Evolutionary conservation across 148 eudicot genomes (phyloP), one percentile per base, ranked within the genome.

Genomic region (Polygonum maritimum): DNA sequence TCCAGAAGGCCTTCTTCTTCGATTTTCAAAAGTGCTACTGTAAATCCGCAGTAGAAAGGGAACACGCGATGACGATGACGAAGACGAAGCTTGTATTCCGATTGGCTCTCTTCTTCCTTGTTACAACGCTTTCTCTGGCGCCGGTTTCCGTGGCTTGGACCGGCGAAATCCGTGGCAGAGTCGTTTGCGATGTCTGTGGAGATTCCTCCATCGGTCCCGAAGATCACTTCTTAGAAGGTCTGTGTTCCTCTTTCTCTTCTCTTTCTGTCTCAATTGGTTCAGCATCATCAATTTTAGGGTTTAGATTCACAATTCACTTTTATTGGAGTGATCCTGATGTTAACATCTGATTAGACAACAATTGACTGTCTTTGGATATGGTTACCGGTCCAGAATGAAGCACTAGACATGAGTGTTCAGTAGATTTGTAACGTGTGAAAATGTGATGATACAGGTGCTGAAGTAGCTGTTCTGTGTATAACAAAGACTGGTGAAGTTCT

Each of bases 391-490:
- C n/a, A n/a, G n/a, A n/a, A n/a, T n/a, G n/a, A n/a, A n/a, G n/a
- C n/a, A n/a, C n/a, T n/a, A 26, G 31, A 26, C 31, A 26, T 41
- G 45, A 41, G 45, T 41, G 31, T 41, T 41, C 9, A 44, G 47
- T 44, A 44, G 47, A 44, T 51, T 54, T 36, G 21, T 36, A 36
- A 35, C 45, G 16, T 67, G 31, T 36, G 6, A 38, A 36, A 67
- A 1, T 67, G 44, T 67, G 45, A 16, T 67, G 45, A 16, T 77
- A 78, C 88, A 95, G 99, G 99, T 74, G 97, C 97, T 12, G 99
- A 95, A 85, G 99, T 95, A n/a, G 99, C 99, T 47, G 97, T 95
- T 69, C 90, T 95, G 19, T 95, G 99, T 86, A 92, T 95, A 78
- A 95, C 99, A n/a, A 92, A 91, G 83, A 82, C 97, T 4, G 99